phyloP scores from a whole-genome alignment of 2,329 filamentous ascomycete genomes.

The Thielaviopsis punctulata region DNA sequence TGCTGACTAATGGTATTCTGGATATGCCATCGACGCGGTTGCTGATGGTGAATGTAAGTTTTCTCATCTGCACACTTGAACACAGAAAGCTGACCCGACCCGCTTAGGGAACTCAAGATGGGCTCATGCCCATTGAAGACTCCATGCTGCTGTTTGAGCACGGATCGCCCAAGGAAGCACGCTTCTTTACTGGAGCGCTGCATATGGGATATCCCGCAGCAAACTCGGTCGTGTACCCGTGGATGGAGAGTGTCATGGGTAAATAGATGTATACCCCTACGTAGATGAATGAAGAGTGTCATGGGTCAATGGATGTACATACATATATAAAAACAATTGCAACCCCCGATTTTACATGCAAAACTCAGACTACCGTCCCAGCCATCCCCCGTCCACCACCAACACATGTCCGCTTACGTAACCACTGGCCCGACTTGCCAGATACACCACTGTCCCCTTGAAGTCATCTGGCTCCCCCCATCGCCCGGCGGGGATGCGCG shows the following conservation, averaged over 20 bases:
- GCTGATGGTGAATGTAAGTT: slow-evolving; percentile 40
- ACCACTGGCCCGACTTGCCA: slow-evolving; percentile 57
- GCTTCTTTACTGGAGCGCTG: slow-evolving; percentile 40
- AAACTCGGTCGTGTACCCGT: slow-evolving; percentile 39
- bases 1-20: slow-evolving; percentile 41
- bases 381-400: slow-evolving; percentile 82
- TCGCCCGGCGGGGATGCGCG: slow-evolving; percentile 64
- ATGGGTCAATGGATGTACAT: background rate
- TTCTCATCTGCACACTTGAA: background rate
- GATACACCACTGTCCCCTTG: slow-evolving; percentile 62
- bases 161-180: slow-evolving; percentile 45
- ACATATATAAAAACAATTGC: background rate
- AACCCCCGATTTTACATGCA: too few species aligned
- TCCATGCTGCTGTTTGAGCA: slow-evolving; percentile 47
- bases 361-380: slow-evolving; percentile 54
- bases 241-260: slow-evolving; percentile 42
- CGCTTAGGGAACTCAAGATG: slow-evolving; percentile 39
- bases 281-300: background rate
- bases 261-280: background rate
- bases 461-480: slow-evolving; percentile 81
- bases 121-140: slow-evolving; percentile 52
- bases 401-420: slow-evolving; percentile 74
- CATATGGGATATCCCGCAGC: slow-evolving; percentile 54
- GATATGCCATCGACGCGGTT: slow-evolving; percentile 37
- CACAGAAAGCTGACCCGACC: background rate